A percentile compares a stretch with the other conserved stretches of the same genome.
Evolutionary conservation across 768 basidiomycete species (phyloP).

Genomic region (Serendipita vermifera): DNA sequence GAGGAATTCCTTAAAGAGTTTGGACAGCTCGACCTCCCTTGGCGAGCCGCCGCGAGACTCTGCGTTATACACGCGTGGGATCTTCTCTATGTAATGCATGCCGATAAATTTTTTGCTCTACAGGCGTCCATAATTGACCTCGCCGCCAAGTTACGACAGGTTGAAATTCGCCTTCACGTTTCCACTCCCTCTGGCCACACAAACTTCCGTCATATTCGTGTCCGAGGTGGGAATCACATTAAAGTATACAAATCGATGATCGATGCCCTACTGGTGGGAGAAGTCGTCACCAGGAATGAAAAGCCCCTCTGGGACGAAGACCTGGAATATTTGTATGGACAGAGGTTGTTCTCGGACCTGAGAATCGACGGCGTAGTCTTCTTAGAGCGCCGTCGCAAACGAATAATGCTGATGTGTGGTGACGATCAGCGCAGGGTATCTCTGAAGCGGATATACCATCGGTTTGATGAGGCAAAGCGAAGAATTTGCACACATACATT

Average conservation of each 20-base stretch:
- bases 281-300: background rate
- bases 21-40: background rate
- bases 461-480: background rate
- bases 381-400: background rate
- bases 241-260: slow-evolving; percentile 3
- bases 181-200: background rate
- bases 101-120: background rate
- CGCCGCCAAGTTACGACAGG: background rate
- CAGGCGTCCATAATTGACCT: background rate
- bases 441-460: background rate
- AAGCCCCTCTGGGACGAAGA: slow-evolving; percentile 1
- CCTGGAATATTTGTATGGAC: background rate
- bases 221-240: background rate
- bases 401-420: background rate
- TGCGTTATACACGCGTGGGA: background rate
- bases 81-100: background rate
- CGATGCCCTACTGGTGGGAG: slow-evolving; percentile 4
- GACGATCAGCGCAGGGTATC: background rate
- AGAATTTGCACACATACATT: background rate
- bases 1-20: too few relatives aligned
- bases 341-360: background rate
- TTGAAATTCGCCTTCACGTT: background rate
- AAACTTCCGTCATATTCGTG: background rate
- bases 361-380: background rate
- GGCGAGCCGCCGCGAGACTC: background rate